Base-by-base conservation (phyloP, 192 early-diverging fungal genomes). In the Backusella circina region DNA sequence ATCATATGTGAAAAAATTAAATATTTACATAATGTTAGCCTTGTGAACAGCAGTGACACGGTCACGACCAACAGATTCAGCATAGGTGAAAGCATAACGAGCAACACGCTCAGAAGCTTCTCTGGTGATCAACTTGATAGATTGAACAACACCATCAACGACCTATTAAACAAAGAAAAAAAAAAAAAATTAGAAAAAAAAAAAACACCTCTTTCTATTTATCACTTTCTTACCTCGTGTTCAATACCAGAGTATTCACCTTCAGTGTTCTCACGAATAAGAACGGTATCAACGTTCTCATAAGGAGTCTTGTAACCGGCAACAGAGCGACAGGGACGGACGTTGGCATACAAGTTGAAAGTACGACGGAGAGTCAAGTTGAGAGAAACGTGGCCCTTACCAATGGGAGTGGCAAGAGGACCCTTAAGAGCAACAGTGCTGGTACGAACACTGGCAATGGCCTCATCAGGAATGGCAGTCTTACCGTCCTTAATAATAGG, bases 201-300 rank as follows among this genome's bases (percentile, higher is more conserved):
- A 26, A n/a, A 4, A 33, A 9, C 13, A 21, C 28, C n/a, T 57
- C 23, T 35, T 76, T 6, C 9, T 23, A 54, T 6, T 39, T 1
- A 18, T 74, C 21, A 28, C 26, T 28, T 61, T 28, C 51, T 72
- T 79, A 88, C 88, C 77, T 88, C 90, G 86, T 98, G 96, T 86
- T 99, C 97, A 80, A 99, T 98, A 44, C 98, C 98, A 81, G 95
- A 97, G 90, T 99, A 99, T 87, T 99, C 98, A 76, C 98, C 98
- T 87, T 99, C 98, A 23, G 98, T 99, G 91, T 99, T 99, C 85
- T 99, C 98, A 83, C 98, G 95, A 83, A 99, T 99, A 76, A 99
- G 88, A 50, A 99, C 98, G 18, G 96, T 95, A 87, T 99, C 90
- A 67, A 99, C 98, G 81, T 98, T 91, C 75, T 95, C 93, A 82